Conservation (phyloP, 768 basidiomycete species). For the Phaeotremella fagi region DNA sequence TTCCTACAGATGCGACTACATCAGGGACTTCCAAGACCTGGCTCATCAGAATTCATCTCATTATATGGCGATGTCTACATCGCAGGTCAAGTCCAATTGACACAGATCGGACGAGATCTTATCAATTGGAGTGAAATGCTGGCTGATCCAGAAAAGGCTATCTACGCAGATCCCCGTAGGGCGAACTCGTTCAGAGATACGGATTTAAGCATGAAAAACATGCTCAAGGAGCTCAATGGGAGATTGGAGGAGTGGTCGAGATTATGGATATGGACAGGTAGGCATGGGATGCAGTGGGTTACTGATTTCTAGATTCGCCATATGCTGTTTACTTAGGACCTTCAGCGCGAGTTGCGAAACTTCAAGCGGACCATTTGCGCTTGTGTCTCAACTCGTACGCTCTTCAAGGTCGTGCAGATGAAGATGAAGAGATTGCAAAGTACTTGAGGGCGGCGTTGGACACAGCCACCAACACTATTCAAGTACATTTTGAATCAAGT, state of each 20-base stretch:
- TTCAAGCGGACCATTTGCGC: constrained; percentile 22
- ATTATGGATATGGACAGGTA: constrained; percentile 18
- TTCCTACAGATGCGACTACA: too few species aligned
- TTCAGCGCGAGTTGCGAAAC: constrained; percentile 11
- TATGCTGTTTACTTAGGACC: constrained; percentile 14
- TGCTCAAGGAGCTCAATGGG: constrained; percentile 19
- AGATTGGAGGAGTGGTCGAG: constrained; percentile 21
- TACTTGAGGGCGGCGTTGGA: too few species aligned
- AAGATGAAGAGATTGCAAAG: background rate
- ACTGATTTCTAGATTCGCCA: constrained; percentile 7
- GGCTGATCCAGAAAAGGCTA: too few species aligned
- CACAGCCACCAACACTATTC: constrained; percentile 17
- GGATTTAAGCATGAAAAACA: too few species aligned
- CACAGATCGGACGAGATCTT: constrained; percentile 20
- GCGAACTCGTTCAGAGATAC: too few species aligned
- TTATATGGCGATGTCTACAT: constrained; percentile 11
- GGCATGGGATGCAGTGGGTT: background rate
- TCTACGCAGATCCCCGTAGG: too few species aligned
- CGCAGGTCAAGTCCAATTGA: constrained; percentile 13
- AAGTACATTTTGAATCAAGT: constrained; percentile 14
- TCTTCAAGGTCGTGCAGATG: constrained; percentile 2
- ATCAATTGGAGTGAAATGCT: constrained; percentile 18
- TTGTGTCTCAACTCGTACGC: constrained; percentile 23
- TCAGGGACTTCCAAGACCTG: too few species aligned
- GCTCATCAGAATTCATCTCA: background rate